A percentile compares a stretch with the other conserved stretches of the same genome.
phyloP scores from a whole-genome alignment of 1,139 yeast species.

The Taphrina flavorubra region DNA sequence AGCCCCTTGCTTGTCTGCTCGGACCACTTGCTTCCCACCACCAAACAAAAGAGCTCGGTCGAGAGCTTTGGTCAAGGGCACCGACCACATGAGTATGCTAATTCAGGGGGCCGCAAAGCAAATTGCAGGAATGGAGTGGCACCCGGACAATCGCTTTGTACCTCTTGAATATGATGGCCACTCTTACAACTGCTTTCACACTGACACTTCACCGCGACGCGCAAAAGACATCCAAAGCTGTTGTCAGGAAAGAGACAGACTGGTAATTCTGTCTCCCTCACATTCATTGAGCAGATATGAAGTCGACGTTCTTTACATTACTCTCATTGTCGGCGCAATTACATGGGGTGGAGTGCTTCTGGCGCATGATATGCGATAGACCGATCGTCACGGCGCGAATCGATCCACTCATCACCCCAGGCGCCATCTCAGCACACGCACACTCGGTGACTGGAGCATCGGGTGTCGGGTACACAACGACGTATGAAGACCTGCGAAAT shows the following conservation, averaged over 20 bases:
- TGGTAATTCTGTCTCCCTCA: neutral
- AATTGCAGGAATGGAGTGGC: constrained; percentile 8
- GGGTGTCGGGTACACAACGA: constrained; percentile 12
- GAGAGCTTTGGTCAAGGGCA: neutral
- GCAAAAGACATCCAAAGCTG: no score
- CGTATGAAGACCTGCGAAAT: constrained; percentile 26
- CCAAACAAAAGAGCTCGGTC: constrained; percentile 1
- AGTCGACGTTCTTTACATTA: constrained; percentile 22
- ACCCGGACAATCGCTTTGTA: neutral
- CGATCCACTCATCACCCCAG: constrained; percentile 39
- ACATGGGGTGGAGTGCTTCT: constrained; percentile 29
- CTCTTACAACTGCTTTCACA: neutral
- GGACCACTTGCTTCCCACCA: constrained; percentile 5
- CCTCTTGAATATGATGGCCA: neutral
- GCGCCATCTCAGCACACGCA: constrained; percentile 34
- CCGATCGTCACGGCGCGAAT: constrained; percentile 37
- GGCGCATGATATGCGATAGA: constrained; percentile 36
- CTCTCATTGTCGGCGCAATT: constrained; percentile 20
- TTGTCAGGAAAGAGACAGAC: neutral
- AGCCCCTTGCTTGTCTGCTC: constrained; percentile 15
- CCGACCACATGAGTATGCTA: neutral
- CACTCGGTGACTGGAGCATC: constrained; percentile 38
- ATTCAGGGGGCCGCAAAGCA: constrained; percentile 17
- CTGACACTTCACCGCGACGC: neutral
- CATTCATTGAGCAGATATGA: constrained; percentile 7